Evolutionary conservation across 148 eudicot genomes (phyloP), one percentile per base, ranked within the genome.

Genomic region (Silene latifolia): DNA sequence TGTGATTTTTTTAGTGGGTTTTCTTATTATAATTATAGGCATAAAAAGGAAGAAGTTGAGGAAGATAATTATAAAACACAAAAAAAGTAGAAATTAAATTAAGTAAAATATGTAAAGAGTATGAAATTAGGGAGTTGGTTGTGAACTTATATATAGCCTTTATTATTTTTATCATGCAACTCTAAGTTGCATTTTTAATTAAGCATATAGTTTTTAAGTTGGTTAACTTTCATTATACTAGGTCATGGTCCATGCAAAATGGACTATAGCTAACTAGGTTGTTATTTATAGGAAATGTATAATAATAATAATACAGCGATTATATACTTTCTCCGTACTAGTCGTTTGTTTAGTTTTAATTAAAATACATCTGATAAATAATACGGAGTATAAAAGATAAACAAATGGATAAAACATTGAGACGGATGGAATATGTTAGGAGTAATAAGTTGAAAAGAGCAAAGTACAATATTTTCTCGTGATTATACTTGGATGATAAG

Each of bases 161-260:
- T 63, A 25, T 63, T 18, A 42, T 21, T 25, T 62, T 51, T 11
- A 51, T 51, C 58, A 62, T 44, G 76, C 29, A 74, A 48, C 57
- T 46, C 8, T 27, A 74, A 63, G 58, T 64, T 63, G 46, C 39
- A 63, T 63, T 74, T 69, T 51, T 20, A 59, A n/a, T 58, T 69
- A 69, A 67, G 39, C 59, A 69, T 69, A 24, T 69, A 69, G 60
- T 48, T 66, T 39, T 69, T 53, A 44, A 70, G 73, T 70, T 53
- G 73, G 73, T 70, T 65, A 66, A 75, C 32, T 74, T 74, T 64
- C 77, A 21, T 66, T 39, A 66, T 53, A 64, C 29, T 77, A 78
- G 76, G 62, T 21, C 46, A 78, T 78, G 80, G 80, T 72, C 80
- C 80, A 78, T 78, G 80, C 72, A 78, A 78, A 72, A 53, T 44